Percentiles rank a stretch among this genome's conserved stretches.
Evolutionary conservation across 208 protist species (phyloP).

Genomic region (Angomonas desouzai): DNA sequence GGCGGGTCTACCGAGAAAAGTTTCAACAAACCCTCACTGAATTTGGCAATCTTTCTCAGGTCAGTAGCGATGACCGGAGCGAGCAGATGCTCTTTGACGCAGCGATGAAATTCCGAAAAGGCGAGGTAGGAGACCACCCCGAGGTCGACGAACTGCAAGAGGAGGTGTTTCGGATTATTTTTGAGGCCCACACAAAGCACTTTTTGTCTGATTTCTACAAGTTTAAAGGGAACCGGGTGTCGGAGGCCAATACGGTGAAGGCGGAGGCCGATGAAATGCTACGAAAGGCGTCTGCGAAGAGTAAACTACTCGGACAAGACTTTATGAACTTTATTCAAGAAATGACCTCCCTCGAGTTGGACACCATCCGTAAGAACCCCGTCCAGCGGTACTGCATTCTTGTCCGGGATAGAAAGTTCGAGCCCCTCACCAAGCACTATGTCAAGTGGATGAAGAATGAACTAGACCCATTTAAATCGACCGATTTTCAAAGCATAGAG

Average conservation of each 20-base stretch:
- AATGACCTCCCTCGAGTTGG: constrained; percentile 84
- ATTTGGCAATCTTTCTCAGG: constrained; percentile 78
- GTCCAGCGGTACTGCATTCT: constrained; percentile 79
- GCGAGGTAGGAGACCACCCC: constrained; percentile 75
- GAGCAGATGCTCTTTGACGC: constrained; percentile 79
- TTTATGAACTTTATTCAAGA: constrained; percentile 91
- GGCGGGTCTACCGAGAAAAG: constrained; percentile 63
- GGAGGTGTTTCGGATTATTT: constrained; percentile 71
- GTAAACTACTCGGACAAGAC: constrained; percentile 74
- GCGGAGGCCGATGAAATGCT: constrained; percentile 79
- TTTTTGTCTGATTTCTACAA: constrained; percentile 87
- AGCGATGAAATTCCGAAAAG: constrained; percentile 68
- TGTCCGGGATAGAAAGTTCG: constrained; percentile 73
- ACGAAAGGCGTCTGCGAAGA: constrained; percentile 71
- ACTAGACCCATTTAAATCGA: constrained; percentile 65
- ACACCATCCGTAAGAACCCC: constrained; percentile 85
- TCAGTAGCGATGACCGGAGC: constrained; percentile 73
- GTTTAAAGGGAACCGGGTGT: constrained; percentile 67
- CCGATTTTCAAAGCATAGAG: constrained; percentile 62
- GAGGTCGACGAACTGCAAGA: constrained; percentile 64
- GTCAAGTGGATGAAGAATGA: constrained; percentile 84
- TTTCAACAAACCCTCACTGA: constrained; percentile 83
- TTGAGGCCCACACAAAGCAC: constrained; percentile 86
- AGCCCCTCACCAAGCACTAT: constrained; percentile 69
- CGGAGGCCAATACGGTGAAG: constrained; percentile 70